Percentiles rank a stretch among this genome's conserved stretches.
phyloP scores from a whole-genome alignment of 1,139 yeast genomes.

The Geotrichum candidum region DNA sequence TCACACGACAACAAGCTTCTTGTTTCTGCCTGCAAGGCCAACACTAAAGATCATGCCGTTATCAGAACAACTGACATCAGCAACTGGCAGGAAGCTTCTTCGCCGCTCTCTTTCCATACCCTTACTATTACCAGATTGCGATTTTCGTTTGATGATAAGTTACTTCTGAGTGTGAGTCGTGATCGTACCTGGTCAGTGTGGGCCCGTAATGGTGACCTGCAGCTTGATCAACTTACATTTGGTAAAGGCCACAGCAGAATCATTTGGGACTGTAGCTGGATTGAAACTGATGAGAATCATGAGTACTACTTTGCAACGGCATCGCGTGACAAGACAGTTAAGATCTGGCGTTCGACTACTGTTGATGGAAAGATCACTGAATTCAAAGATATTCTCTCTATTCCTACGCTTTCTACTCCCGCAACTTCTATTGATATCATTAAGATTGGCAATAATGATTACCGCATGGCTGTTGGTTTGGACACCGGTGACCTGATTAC shows the following conservation, averaged over 20 bases:
- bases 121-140: constrained; percentile 78
- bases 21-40: constrained; percentile 91
- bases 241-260: constrained; percentile 81
- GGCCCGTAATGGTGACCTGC: constrained; percentile 43
- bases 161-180: constrained; percentile 75
- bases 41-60: constrained; percentile 77
- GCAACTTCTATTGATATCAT: constrained; percentile 66
- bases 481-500: constrained; percentile 53
- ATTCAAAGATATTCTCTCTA: constrained; percentile 23
- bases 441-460: constrained; percentile 24
- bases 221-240: constrained; percentile 31
- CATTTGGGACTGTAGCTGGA: constrained; percentile 93
- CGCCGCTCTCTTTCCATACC: constrained; percentile 57
- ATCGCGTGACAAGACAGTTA: constrained; percentile 77
- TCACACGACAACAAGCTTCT: constrained; percentile 59
- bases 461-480: constrained; percentile 58
- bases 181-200: constrained; percentile 84
- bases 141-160: constrained; percentile 67
- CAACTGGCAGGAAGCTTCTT: constrained; percentile 55
- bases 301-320: constrained; percentile 60
- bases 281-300: constrained; percentile 23
- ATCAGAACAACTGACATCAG: constrained; percentile 63
- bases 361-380: constrained; percentile 23
- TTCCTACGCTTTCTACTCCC: constrained; percentile 38
- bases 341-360: constrained; percentile 52